phyloP scores from a whole-genome alignment of 768 basidiomycete species.

The Strobilomyces confusus region DNA sequence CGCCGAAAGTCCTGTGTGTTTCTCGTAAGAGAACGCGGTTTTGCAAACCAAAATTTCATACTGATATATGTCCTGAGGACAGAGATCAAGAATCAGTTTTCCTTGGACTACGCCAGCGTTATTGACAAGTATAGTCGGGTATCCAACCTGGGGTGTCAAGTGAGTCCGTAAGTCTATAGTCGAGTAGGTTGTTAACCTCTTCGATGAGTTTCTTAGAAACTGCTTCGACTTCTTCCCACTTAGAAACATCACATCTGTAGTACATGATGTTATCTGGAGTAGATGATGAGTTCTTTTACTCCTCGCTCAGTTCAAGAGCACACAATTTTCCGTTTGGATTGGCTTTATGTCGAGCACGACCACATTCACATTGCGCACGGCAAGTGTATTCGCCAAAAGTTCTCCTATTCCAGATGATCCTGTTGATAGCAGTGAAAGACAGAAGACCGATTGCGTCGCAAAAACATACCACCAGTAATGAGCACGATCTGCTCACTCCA shows the following conservation, averaged over 20 bases:
- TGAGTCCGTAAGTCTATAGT: not conserved
- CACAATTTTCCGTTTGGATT: constrained; percentile 75
- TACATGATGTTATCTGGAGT: constrained; percentile 69
- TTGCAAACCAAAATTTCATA: constrained; percentile 55
- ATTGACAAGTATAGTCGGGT: constrained; percentile 88
- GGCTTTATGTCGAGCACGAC: constrained; percentile 84
- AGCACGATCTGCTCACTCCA: constrained; percentile 91
- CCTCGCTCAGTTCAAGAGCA: not conserved
- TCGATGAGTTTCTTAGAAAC: constrained; percentile 69
- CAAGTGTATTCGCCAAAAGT: constrained; percentile 82
- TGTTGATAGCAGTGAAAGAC: constrained; percentile 25
- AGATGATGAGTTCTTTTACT: constrained; percentile 1
- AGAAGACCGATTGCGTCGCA: not conserved
- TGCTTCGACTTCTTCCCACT: constrained; percentile 78
- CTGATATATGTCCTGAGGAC: constrained; percentile 76
- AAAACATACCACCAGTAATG: constrained; percentile 78
- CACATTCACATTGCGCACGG: constrained; percentile 75
- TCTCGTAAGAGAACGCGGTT: not conserved
- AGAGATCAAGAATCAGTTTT: constrained; percentile 77
- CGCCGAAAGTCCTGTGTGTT: constrained; percentile 70
- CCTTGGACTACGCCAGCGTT: constrained; percentile 95
- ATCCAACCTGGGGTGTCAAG: constrained; percentile 56
- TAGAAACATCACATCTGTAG: constrained; percentile 90
- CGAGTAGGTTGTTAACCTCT: constrained; percentile 50
- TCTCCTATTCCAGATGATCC: constrained; percentile 89